A percentile compares a stretch with the other conserved stretches of the same genome.
Conservation (phyloP, 2,329 filamentous ascomycete species). For the Microdochium nivale region DNA sequence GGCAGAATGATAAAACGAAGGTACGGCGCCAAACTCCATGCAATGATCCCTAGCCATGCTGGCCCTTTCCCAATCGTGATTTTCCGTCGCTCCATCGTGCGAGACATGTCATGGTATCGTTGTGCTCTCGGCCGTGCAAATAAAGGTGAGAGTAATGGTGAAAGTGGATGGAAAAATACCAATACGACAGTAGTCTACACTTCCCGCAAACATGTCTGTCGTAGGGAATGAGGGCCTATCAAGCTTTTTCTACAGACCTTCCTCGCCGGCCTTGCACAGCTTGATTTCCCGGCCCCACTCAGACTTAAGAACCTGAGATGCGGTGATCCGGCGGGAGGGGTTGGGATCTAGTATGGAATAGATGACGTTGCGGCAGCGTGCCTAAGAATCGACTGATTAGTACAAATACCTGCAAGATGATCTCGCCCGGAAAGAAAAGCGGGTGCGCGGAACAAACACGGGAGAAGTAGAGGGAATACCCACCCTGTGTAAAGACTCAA, state of each 20-base stretch:
- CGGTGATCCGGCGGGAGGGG: constrained; percentile 82
- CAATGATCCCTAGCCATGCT: not conserved
- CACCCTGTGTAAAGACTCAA: constrained; percentile 91
- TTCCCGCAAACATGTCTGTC: not conserved
- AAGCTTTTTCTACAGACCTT: constrained; percentile 59
- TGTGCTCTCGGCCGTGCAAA: not conserved
- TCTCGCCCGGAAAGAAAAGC: not conserved
- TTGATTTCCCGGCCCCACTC: constrained; percentile 99
- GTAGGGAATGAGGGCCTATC: not conserved
- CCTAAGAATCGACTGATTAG: constrained; percentile 43
- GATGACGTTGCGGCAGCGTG: constrained; percentile 95
- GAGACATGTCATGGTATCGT: not conserved
- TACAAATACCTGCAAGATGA: not conserved
- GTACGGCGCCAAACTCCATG: not conserved
- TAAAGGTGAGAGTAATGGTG: not conserved
- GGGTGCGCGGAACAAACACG: constrained; percentile 3
- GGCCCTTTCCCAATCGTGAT: not conserved
- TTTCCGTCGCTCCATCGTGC: not conserved
- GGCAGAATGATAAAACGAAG: not conserved
- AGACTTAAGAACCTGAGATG: constrained; percentile 92
- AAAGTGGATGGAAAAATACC: too few species aligned
- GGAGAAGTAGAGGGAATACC: constrained; percentile 27
- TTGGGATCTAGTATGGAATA: constrained; percentile 98
- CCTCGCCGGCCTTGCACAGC: constrained; percentile 91
- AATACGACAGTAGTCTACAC: not conserved